phyloP scores from a whole-genome alignment of 1,284 basidiomycete genomes.

The Golubevia sp. region DNA sequence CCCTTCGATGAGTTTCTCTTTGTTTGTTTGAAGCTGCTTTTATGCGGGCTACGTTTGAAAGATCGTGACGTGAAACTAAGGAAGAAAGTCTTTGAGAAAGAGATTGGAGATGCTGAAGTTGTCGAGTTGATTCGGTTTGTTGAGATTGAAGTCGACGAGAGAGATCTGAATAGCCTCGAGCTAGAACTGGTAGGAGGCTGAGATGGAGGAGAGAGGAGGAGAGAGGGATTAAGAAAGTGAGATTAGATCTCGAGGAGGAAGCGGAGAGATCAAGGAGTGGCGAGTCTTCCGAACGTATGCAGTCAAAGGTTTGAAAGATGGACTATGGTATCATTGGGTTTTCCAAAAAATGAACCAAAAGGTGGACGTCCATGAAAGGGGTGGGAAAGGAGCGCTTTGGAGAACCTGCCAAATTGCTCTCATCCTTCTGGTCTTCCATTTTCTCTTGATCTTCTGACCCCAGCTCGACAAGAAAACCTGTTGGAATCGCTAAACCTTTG shows the following conservation, averaged over 20 bases:
- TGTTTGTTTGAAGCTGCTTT: conserved; percentile 36
- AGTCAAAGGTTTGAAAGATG: no score
- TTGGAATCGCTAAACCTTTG: background rate
- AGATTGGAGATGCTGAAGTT: conserved; percentile 22
- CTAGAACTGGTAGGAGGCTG: conserved; percentile 54
- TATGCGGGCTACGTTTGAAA: conserved; percentile 39
- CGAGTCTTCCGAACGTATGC: no score
- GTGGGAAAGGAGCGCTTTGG: no score
- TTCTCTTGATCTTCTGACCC: no score
- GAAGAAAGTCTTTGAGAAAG: conserved; percentile 23
- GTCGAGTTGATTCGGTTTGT: conserved; percentile 31
- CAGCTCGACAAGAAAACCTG: background rate
- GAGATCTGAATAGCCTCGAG: conserved; percentile 51
- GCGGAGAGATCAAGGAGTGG: no score
- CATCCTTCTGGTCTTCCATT: no score
- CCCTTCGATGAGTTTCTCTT: conserved; percentile 43
- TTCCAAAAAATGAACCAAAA: no score
- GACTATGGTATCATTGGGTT: no score
- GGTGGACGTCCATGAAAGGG: no score
- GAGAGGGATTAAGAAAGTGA: background rate
- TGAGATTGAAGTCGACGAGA: conserved; percentile 44
- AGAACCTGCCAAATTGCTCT: no score
- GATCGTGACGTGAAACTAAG: conserved; percentile 40
- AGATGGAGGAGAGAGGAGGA: background rate
- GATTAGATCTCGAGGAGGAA: no score